Evolutionary conservation across 768 basidiomycete genomes (phyloP), one percentile per base, ranked within the genome.

Genomic region (Pholiota molesta): DNA sequence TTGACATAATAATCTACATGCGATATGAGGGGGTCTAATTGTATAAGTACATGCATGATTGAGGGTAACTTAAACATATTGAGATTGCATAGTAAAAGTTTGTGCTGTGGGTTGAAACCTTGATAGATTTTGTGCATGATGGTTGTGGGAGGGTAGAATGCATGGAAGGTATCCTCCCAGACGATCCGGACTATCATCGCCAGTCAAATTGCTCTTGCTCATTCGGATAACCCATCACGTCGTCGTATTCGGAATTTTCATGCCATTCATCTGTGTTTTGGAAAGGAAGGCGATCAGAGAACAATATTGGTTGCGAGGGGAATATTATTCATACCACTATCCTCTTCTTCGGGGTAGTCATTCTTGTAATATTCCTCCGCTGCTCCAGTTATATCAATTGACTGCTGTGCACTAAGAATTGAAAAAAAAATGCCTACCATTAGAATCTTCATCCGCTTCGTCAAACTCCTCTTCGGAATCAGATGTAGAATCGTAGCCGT

Each of bases 281-380:
- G 44, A 33, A 39, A 62, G 54, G 17, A 52, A 26, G n/a, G 40
- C 31, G 23, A 31, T 54, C 59, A 26, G 37, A 26, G 21, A n/a
- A 10, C 52, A 31, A 55, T 55, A 16, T 45, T 42, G 23, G 21
- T 23, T 39, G 60, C 63, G 37, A 60, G 28, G 17, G 29, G 33
- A 47, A 29, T 21, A 57, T 13, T 21, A 57, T 13, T 56, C 23
- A 40, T 44, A 57, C 29, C 64, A 78, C 78, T 79, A 69, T 87
- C 86, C 53, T 88, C 91, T 28, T 92, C 90, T 5, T 93, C 92
- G 2, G 91, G 91, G 66, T 94, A 94, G 69, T 94, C 91, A 62
- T 94, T 94, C 68, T 85, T 91, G 74, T 92, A 92, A 68, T 88
- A 92, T 64, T 91, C 91, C 72, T 94, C 91, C 17, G 88, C 91